A percentile compares a stretch with the other conserved stretches of the same genome.
phyloP scores from a whole-genome alignment of 208 protist species.

The Trypanosoma cruzi region DNA sequence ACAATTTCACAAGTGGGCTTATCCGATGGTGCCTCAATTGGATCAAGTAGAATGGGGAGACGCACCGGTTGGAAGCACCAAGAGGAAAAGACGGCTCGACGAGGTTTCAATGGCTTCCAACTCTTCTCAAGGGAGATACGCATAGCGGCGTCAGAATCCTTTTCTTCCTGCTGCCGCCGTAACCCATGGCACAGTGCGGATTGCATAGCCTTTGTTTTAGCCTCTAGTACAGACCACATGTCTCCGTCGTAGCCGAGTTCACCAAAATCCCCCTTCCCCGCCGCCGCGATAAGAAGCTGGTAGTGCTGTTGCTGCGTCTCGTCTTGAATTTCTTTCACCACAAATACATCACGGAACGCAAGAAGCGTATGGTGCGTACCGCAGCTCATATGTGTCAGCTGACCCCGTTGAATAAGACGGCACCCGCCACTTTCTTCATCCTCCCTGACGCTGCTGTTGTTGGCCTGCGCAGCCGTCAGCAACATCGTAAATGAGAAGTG shows the following conservation, averaged over 20 bases:
- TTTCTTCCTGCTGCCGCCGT: neutral
- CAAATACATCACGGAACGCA: conserved; percentile 46
- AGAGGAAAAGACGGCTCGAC: conserved; percentile 26
- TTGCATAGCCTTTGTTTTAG: conserved; percentile 43
- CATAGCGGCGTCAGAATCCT: neutral
- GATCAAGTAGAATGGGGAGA: conserved; percentile 14
- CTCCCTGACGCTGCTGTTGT: neutral
- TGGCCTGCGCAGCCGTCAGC: conserved; percentile 16
- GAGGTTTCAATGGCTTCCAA: conserved; percentile 29
- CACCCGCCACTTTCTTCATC: neutral
- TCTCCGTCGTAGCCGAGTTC: conserved; percentile 85
- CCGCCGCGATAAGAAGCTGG: conserved; percentile 54
- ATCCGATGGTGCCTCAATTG: neutral
- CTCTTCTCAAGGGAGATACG: neutral
- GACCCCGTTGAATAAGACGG: conserved; percentile 34
- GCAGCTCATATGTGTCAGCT: conserved; percentile 78
- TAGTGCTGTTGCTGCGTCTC: conserved; percentile 20
- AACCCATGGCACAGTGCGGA: conserved; percentile 2
- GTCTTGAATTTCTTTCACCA: conserved; percentile 11
- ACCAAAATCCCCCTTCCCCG: conserved; percentile 85
- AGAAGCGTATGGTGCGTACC: conserved; percentile 85
- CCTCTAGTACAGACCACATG: conserved; percentile 39
- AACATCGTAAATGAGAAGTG: conserved; percentile 34
- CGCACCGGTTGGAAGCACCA: conserved; percentile 16
- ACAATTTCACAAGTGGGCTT: conserved; percentile 30